Base-by-base conservation (phyloP, 768 basidiomycete genomes). In the Atractiella rhizophila region DNA sequence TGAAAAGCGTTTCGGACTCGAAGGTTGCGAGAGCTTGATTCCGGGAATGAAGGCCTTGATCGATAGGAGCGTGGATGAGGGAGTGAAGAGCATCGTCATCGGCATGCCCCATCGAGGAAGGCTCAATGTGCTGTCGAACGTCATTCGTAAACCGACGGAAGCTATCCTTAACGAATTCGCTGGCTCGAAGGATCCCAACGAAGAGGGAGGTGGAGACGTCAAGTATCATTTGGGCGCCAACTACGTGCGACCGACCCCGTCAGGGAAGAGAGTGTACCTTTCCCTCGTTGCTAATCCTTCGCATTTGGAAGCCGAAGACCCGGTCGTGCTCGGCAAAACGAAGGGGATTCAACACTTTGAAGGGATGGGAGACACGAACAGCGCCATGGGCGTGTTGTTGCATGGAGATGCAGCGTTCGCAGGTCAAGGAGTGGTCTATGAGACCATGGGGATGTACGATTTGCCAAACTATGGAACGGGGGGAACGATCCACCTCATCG, bases 31-130 rank as follows among this genome's bases (percentile, higher is more conserved):
- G 62, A 70, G 82, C 23, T 74, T 98, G 51, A 77, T 96, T 52
- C 91, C 91, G 23, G 91, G 91, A 39, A 98, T 98, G 91, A 98
- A 98, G 64, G 91, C 88, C 1, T 73, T 98, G 56, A 91, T 98
- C 47, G 91, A 98, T 59, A 76, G 85, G 47, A 91, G 86, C 16
- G 91, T 98, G 50, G 91, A 98, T 51, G 68, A 77, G 48, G 91
- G 91, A 37, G 75, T 91, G 52, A 88, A 88, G 62, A 71, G 82
- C 55, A 75, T 96, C 59, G 88, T 85, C 39, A 82, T 96, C 36
- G 91, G 91, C 53, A 98, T 98, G 91, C 85, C 91, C 19, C 91
- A 98, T 65, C 83, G 91, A 60, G 91, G 91, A 39, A 79, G 91
- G 55, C 70, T 98, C 47, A 98, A 98, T 55, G 85, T 98, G 31